Base-by-base conservation (phyloP, 192 early-diverging fungal genomes). In the Rhizoclosmatium globosum region DNA sequence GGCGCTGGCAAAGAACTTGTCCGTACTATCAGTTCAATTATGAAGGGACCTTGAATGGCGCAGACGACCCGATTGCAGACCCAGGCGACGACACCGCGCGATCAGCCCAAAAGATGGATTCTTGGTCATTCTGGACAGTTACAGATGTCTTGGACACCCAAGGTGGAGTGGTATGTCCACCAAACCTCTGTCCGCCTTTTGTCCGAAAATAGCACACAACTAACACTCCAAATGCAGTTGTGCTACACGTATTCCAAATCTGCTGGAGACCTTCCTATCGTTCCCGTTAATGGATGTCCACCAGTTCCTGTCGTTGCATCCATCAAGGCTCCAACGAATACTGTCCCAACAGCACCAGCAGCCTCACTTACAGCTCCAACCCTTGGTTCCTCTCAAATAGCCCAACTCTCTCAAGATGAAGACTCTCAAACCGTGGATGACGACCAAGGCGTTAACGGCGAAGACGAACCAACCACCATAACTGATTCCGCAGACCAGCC, bases 1-100 rank as follows among this genome's bases (percentile, higher is more conserved):
- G 69, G 69, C 41, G 69, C 21, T 71, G 69, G 69, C 69, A 71
- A 38, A 39, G 53, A 44, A 17, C 69, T 4, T 71, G 69, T 38
- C 69, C 69, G 0, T 47, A 45, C 1, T 71, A 53, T 56, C n/a
- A 38, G 6, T 2, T 41, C 13, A 21, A 47, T 31, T 71, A 71
- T 38, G 69, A 71, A 31, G 69, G 69, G 21, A 23, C 38, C n/a
- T 39, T 71, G 1, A 21, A 19, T 4, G 47, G 69, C 11, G 11
- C 69, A 19, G 69, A 47, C 19, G 69, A 71, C 6, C 69, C 69
- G 1, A 71, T 56, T 4, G n/a, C 21, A 4, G 48, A 71, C 38
- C 47, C 47, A 13, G 19, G 4, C 13, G 44, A n/a, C 15, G 47
- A 47, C 50, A n/a, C 31, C 0, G 69, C 69, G 7, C 2, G 53